These are phyloP conservation scores for Dunaliella primolecta DNA, from an alignment of 139 green algal genomes.

Conservation along the genomic window DNA sequence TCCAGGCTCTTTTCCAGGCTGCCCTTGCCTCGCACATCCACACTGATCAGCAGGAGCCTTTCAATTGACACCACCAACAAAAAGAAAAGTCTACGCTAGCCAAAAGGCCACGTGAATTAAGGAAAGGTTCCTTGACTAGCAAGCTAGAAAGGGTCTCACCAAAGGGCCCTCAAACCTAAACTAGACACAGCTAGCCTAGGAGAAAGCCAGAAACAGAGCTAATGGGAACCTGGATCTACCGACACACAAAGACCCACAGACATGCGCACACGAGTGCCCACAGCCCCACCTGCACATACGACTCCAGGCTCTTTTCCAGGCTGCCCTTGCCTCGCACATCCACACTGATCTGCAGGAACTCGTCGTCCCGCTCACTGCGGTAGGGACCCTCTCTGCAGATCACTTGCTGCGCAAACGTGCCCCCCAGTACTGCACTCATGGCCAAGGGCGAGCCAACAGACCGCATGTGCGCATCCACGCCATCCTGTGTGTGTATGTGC, in stretches of 20 bases:
- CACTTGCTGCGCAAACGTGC: conserved; percentile 75
- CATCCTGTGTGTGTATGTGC: conserved; percentile 57
- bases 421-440: conserved; percentile 73
- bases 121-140: no score
- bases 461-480: conserved; percentile 60
- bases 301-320: conserved; percentile 62
- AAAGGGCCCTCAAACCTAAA: no score
- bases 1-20: conserved; percentile 62
- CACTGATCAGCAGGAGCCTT: conserved; percentile 73
- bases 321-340: conserved; percentile 65
- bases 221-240: no score
- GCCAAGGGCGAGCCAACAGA: conserved; percentile 38
- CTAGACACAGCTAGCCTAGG: no score
- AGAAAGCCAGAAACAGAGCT: no score
- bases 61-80: conserved; percentile 50
- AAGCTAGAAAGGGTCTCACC: no score
- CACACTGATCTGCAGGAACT: conserved; percentile 74
- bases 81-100: no score
- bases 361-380: conserved; percentile 72
- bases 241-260: no score
- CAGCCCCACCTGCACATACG: conserved; percentile 41
- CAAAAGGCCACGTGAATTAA: no score
- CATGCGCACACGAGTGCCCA: no score
- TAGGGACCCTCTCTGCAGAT: conserved; percentile 51
- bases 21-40: conserved; percentile 65